A percentile compares a stretch with the other conserved stretches of the same genome.
Conservation (phyloP, 75 land plant species). For the Chamaecyparis obtusa region DNA sequence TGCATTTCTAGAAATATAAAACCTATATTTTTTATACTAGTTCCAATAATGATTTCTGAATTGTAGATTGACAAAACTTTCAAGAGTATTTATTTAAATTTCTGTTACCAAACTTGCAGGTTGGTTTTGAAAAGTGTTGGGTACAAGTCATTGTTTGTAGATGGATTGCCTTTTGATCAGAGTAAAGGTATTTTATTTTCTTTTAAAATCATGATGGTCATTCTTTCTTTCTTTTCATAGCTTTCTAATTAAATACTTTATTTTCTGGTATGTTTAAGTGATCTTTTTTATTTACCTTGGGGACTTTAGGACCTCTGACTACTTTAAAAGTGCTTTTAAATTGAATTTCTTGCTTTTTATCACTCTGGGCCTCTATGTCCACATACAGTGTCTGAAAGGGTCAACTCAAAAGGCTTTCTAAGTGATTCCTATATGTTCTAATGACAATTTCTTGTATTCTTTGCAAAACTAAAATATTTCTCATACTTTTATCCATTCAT, state of each 20-base stretch:
- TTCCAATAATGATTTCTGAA: background rate
- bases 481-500: background rate
- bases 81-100: background rate
- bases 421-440: background rate
- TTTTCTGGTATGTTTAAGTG: background rate
- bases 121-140: constrained; percentile 94
- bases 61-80: background rate
- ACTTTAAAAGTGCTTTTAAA: background rate
- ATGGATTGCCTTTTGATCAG: constrained; percentile 79
- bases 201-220: background rate
- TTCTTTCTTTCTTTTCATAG: background rate
- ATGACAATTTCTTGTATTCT: background rate
- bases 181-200: constrained; percentile 44
- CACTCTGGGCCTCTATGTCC: background rate
- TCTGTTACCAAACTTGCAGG: constrained; percentile 31
- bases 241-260: background rate
- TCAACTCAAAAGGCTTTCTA: background rate
- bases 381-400: background rate
- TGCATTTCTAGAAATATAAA: background rate
- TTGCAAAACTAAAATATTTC: background rate
- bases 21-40: background rate
- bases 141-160: constrained; percentile 83
- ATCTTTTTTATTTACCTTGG: background rate
- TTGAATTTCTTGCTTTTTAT: background rate
- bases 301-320: background rate